A percentile compares a stretch with the other conserved stretches of the same genome.
phyloP scores from a whole-genome alignment of 306 rosid genomes.

The Abrus pulchellus region DNA sequence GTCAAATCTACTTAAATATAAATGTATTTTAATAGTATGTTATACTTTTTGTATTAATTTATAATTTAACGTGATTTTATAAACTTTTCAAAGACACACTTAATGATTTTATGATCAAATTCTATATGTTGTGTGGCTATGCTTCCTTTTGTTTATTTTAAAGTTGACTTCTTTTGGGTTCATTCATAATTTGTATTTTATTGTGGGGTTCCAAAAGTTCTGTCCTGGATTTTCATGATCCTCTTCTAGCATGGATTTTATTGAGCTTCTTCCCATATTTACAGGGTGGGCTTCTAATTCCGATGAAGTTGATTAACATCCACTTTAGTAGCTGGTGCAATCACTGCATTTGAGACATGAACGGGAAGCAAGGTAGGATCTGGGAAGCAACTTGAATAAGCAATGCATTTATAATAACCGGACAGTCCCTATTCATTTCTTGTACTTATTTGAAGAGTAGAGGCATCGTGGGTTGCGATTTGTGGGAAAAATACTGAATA shows the following conservation, averaged over 20 bases:
- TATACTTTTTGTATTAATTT: no score
- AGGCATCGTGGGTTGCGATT: constrained; percentile 40
- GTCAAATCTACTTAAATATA: no score
- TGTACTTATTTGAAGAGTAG: constrained; percentile 44
- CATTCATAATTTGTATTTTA: neutral
- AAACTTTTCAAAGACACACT: no score
- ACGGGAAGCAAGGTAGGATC: constrained; percentile 43
- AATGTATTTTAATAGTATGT: no score
- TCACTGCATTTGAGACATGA: constrained; percentile 47
- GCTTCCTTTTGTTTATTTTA: neutral
- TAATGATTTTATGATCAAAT: constrained; percentile 6
- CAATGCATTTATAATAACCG: constrained; percentile 48
- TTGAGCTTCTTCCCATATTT: constrained; percentile 36
- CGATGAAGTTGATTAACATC: constrained; percentile 47
- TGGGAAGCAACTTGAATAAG: constrained; percentile 46
- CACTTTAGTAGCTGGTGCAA: constrained; percentile 49
- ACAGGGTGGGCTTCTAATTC: constrained; percentile 63
- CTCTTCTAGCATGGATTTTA: constrained; percentile 10
- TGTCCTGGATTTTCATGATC: neutral
- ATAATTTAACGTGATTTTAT: no score
- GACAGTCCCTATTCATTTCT: constrained; percentile 32
- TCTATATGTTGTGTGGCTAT: constrained; percentile 6
- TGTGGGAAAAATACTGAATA: constrained; percentile 37
- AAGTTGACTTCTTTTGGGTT: constrained; percentile 29
- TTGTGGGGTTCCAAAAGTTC: neutral